These are phyloP conservation scores for Diphasiastrum complanatum DNA, from an alignment of 83 land plant species.

Conservation along the genomic window DNA sequence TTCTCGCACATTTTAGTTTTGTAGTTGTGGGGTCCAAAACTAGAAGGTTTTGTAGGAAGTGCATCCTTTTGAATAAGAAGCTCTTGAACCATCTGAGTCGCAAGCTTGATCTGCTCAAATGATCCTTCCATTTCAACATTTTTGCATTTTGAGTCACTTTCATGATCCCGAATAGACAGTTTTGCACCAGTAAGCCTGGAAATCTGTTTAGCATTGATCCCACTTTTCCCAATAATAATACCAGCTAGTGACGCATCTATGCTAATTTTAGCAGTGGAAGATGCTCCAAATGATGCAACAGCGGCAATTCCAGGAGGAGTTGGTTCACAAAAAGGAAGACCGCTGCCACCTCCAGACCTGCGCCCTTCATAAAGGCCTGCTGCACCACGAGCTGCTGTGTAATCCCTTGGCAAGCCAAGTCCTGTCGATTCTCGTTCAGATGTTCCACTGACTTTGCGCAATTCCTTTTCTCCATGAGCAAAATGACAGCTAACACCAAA, in stretches of 20 bases:
- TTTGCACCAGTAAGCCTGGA: constrained; percentile 41
- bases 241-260: constrained; percentile 43
- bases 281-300: constrained; percentile 37
- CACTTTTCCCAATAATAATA: constrained; percentile 44
- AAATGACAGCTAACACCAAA: constrained; percentile 79
- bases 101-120: constrained; percentile 38
- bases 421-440: background rate
- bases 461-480: constrained; percentile 75
- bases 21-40: constrained; percentile 36
- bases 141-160: constrained; percentile 24
- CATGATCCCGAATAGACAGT: constrained; percentile 40
- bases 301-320: constrained; percentile 43
- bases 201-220: constrained; percentile 40
- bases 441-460: constrained; percentile 24
- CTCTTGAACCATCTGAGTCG: constrained; percentile 35
- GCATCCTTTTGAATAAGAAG: constrained; percentile 31
- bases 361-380: constrained; percentile 9
- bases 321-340: constrained; percentile 32
- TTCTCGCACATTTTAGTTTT: constrained; percentile 42
- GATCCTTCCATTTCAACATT: constrained; percentile 44
- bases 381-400: constrained; percentile 17
- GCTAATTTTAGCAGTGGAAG: constrained; percentile 41
- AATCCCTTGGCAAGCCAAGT: constrained; percentile 6
- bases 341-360: constrained; percentile 15
- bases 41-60: constrained; percentile 18